Percentiles rank a stretch among this genome's conserved stretches.
Conservation (phyloP, 2,329 filamentous ascomycete genomes). For the Colletotrichum siamense region DNA sequence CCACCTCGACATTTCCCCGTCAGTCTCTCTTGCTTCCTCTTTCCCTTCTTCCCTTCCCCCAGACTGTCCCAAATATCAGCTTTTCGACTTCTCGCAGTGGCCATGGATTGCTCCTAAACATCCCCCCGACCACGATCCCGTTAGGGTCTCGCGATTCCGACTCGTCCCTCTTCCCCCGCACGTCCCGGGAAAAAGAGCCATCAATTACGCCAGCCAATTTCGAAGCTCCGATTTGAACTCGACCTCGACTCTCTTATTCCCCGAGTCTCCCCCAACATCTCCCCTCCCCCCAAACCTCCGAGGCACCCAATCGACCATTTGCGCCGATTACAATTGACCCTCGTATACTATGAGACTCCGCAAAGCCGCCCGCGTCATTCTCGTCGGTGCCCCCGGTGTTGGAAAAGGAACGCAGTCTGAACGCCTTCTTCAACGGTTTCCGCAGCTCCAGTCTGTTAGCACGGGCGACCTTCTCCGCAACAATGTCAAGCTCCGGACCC, state of each 20-base stretch:
- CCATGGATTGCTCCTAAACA: slow-evolving; percentile 18
- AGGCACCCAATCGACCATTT: background rate
- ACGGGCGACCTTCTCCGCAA: slow-evolving; percentile 91
- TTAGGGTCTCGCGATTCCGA: slow-evolving; percentile 22
- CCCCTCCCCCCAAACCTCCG: background rate
- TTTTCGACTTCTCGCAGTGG: background rate
- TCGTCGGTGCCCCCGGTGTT: slow-evolving; percentile 94
- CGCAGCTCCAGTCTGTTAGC: slow-evolving; percentile 88
- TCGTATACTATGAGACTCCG: slow-evolving; percentile 64
- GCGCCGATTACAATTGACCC: slow-evolving; percentile 7
- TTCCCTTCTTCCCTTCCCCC: background rate
- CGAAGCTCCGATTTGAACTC: background rate
- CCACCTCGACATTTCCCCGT: background rate
- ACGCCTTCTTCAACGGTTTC: slow-evolving; percentile 83
- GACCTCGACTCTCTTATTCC: background rate
- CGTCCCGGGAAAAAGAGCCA: slow-evolving; percentile 7
- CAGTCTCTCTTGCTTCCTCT: background rate
- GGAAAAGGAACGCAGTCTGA: slow-evolving; percentile 97
- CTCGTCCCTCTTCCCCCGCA: slow-evolving; percentile 15
- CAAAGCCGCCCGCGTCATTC: slow-evolving; percentile 88
- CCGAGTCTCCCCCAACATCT: background rate
- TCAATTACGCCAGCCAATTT: slow-evolving; percentile 6
- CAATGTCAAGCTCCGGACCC: slow-evolving; percentile 89
- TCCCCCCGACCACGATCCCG: slow-evolving; percentile 10
- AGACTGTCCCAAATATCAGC: background rate